A percentile compares a stretch with the other conserved stretches of the same genome.
Conservation (phyloP, 2,329 filamentous ascomycete genomes). For the Diaporthe nobilis region DNA sequence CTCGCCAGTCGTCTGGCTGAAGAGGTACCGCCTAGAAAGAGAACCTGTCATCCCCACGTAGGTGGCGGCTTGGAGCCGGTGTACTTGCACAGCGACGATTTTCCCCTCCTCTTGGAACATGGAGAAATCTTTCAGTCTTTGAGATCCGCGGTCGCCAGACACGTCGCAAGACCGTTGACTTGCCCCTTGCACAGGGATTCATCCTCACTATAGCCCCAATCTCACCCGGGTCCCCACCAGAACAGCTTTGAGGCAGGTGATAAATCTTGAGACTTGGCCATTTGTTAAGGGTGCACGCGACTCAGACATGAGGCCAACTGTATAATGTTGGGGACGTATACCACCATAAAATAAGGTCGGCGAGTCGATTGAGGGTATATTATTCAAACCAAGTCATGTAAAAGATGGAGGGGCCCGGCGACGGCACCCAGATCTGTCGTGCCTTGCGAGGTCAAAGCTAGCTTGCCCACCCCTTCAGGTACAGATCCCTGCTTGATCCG, state of each 20-base stretch:
- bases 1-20: neutral
- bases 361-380: neutral
- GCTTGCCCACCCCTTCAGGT: neutral
- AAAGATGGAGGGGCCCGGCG: conserved; percentile 1
- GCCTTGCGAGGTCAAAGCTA: conserved; percentile 19
- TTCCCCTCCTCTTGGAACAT: neutral
- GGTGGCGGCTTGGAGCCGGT: neutral
- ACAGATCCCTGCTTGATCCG: conserved; percentile 17
- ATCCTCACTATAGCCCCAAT: neutral
- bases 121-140: neutral
- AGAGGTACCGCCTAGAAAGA: neutral
- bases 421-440: conserved; percentile 27
- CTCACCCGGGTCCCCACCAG: neutral
- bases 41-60: too few relatives aligned
- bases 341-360: neutral
- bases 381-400: conserved; percentile 20
- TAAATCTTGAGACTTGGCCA: neutral
- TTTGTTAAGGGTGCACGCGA: neutral
- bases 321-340: neutral
- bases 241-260: neutral
- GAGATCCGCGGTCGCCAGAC: neutral
- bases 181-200: neutral
- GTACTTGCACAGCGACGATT: neutral
- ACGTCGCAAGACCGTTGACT: neutral
- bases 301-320: neutral